Evolutionary conservation across 2,329 filamentous ascomycete species (phyloP).

Genomic region (Raffaelea albimanens): DNA sequence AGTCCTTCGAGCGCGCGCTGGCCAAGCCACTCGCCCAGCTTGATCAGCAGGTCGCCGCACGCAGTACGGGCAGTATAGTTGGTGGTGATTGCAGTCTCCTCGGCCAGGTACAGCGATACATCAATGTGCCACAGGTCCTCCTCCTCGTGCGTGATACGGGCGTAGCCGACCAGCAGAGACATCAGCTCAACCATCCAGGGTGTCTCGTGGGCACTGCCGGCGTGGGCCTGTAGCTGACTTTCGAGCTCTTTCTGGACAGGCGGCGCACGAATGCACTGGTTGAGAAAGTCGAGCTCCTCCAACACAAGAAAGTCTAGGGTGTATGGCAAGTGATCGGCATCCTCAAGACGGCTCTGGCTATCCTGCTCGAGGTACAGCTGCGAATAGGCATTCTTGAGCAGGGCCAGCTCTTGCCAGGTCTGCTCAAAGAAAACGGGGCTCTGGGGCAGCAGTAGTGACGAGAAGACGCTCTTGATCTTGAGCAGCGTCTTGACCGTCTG

Average conservation of each 20-base stretch:
- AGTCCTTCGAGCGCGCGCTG: slow-evolving; percentile 68
- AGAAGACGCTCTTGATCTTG: slow-evolving; percentile 78
- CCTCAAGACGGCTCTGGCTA: slow-evolving; percentile 78
- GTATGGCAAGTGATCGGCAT: slow-evolving; percentile 85
- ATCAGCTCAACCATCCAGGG: slow-evolving; percentile 84
- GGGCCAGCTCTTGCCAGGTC: slow-evolving; percentile 79
- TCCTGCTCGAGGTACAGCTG: slow-evolving; percentile 79
- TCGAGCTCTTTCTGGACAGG: slow-evolving; percentile 87
- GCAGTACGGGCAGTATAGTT: slow-evolving; percentile 95
- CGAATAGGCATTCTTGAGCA: slow-evolving; percentile 64
- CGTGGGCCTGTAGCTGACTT: slow-evolving; percentile 57
- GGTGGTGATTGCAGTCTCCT: slow-evolving; percentile 87
- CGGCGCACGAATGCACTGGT: slow-evolving; percentile 78
- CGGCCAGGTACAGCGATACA: slow-evolving; percentile 87
- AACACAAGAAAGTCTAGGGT: slow-evolving; percentile 88
- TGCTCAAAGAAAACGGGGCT: slow-evolving; percentile 75
- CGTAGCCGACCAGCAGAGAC: slow-evolving; percentile 74
- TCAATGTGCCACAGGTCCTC: slow-evolving; percentile 96
- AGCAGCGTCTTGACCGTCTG: slow-evolving; percentile 92
- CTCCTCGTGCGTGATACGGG: slow-evolving; percentile 85
- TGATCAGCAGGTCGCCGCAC: slow-evolving; percentile 84
- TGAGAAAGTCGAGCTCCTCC: slow-evolving; percentile 91
- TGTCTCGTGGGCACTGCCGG: slow-evolving; percentile 43
- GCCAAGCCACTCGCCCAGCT: slow-evolving; percentile 83
- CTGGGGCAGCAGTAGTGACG: slow-evolving; percentile 70